Evolutionary conservation across 2,329 filamentous ascomycete genomes (phyloP).

Genomic region (Cryphonectria parasitica): DNA sequence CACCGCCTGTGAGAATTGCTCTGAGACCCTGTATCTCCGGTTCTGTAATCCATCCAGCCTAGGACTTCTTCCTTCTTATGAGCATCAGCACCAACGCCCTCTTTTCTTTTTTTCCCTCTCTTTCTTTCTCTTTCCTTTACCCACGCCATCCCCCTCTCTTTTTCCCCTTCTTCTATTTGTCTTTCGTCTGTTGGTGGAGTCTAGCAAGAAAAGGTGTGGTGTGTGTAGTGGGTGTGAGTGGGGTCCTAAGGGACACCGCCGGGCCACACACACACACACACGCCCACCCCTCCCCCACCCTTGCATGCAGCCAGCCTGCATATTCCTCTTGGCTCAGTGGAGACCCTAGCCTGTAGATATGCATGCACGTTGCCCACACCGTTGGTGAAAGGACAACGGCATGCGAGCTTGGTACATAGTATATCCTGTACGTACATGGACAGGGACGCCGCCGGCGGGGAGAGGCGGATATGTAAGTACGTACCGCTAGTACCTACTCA

Average conservation of each 20-base stretch:
- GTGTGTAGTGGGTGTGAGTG: background rate
- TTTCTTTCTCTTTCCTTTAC: background rate
- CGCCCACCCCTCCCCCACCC: too few relatives aligned
- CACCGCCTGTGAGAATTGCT: background rate
- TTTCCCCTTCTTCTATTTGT: background rate
- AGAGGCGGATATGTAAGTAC: constrained; percentile 8
- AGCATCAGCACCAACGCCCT: background rate
- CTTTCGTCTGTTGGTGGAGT: background rate
- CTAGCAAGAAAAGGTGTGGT: background rate
- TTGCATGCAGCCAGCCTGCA: background rate
- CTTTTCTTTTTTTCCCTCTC: background rate
- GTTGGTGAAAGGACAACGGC: background rate
- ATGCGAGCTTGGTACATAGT: too few relatives aligned
- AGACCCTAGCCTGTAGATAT: background rate
- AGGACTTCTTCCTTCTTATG: background rate
- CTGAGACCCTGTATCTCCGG: background rate
- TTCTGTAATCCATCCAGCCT: background rate
- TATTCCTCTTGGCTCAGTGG: background rate
- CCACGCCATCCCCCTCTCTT: too few relatives aligned
- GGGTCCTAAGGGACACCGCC: background rate
- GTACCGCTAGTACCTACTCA: background rate
- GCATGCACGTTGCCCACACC: background rate
- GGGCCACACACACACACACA: background rate
- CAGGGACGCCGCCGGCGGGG: constrained; percentile 4
- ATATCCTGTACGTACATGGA: constrained; percentile 1